phyloP scores from a whole-genome alignment of 139 green algal genomes.

The Chlorella sp. region DNA sequence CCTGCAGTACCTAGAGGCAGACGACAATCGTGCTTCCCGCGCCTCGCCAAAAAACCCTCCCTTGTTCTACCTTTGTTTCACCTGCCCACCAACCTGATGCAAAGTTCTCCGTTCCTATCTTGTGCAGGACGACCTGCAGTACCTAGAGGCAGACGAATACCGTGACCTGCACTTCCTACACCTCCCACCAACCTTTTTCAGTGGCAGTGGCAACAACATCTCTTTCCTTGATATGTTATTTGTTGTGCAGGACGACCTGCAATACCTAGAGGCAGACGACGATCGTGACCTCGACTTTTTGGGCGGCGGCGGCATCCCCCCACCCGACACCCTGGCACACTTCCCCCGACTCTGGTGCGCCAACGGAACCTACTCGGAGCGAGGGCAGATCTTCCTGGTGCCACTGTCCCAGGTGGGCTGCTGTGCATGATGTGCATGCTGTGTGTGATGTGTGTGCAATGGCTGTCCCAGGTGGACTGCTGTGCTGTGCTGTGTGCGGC shows the following conservation, averaged over 20 bases:
- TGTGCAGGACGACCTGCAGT: conserved; percentile 40
- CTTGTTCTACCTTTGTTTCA: too few species aligned
- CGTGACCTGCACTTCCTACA: conserved; percentile 44
- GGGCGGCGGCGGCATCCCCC: conserved; percentile 17
- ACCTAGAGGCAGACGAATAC: conserved; percentile 29
- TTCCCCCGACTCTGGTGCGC: conserved; percentile 76
- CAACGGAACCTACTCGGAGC: conserved; percentile 48
- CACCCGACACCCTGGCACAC: conserved; percentile 11
- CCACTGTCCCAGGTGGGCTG: conserved; percentile 45
- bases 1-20: conserved; percentile 47
- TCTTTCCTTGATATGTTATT: too few species aligned
- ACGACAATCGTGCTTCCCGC: too few species aligned
- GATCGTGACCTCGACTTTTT: conserved; percentile 48
- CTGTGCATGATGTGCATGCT: too few species aligned
- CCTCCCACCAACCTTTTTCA: too few species aligned
- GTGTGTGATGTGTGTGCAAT: too few species aligned
- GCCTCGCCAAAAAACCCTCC: too few species aligned
- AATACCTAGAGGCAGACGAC: conserved; percentile 46
- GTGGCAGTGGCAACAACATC: too few species aligned
- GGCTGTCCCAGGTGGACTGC: too few species aligned
- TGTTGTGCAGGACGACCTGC: conserved; percentile 30
- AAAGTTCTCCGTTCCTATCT: too few species aligned
- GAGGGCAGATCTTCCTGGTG: conserved; percentile 78
- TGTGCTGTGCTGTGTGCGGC: too few species aligned
- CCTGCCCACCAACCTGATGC: too few species aligned